Base-by-base conservation (phyloP, 148 eudicot species). In the Chenopodium quinoa region DNA sequence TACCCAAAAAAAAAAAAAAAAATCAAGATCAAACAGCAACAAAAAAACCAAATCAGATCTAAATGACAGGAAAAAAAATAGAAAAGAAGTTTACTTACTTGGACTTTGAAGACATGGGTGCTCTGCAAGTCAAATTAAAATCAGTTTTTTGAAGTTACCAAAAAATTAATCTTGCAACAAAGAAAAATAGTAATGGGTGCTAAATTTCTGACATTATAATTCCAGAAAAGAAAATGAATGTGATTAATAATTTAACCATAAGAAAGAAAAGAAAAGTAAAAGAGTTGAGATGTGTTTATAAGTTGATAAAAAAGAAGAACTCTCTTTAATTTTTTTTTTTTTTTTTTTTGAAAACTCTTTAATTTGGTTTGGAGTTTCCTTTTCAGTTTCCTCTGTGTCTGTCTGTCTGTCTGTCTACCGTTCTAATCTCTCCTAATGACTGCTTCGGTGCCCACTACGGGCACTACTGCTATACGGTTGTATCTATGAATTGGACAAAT, bases 91-190 rank as follows among this genome's bases (percentile, higher is more conserved):
- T 47, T 17, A 81, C 88, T 94, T 86, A 94, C 98, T 94, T 94
- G 89, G 92, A 71, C 81, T 89, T 93, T 54, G 97, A 82, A 89
- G 98, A 88, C 98, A 94, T 92, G 87, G 83, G 32, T 73, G 67
- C 47, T 72, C 79, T 54, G 79, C 75, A 83, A 84, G 62, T 75
- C 58, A 79, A 84, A 79, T 62, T 58, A 8, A 75, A 71, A 84
- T 54, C 27, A 71, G 71, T 44, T 73, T 54, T 52, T 63, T 37
- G 75, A 44, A 29, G 62, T 4, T 12, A 58, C 1, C 2, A 60
- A 31, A 19, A 32, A 22, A 11, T 19, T 52, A 37, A 19, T 40
- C 44, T 52, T n/a, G n/a, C 22, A 31, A 44, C 71, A 77, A 77
- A 9, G 72, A 73, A 40, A 63, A 4, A 32, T 40, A 40, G 44